A percentile compares a stretch with the other conserved stretches of the same genome.
These are phyloP conservation scores for Mucor irregularis DNA, from an alignment of 371 early-diverging fungal species.

Conservation along the genomic window DNA sequence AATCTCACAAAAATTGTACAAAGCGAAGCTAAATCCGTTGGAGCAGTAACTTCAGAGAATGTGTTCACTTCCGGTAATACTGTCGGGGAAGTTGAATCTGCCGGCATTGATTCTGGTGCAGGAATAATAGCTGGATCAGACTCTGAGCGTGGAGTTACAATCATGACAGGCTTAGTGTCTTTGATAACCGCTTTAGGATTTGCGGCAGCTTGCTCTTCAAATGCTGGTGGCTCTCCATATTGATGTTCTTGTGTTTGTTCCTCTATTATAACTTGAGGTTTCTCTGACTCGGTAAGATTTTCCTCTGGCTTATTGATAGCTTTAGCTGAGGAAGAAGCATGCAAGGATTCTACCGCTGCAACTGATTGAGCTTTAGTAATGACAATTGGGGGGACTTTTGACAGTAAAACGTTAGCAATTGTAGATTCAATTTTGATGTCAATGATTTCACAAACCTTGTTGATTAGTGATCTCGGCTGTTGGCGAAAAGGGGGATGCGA, in stretches of 20 bases:
- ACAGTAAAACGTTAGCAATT: neutral
- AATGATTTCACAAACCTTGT: too few relatives aligned
- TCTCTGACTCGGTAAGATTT: neutral
- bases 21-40: neutral
- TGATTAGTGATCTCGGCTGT: too few relatives aligned
- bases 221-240: neutral
- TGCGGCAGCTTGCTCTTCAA: neutral
- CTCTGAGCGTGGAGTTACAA: neutral
- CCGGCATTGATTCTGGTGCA: neutral
- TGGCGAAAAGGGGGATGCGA: too few relatives aligned
- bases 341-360: neutral
- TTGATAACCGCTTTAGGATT: neutral
- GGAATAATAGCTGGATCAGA: neutral
- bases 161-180: constrained; percentile 1
- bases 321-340: neutral
- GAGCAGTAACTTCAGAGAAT: neutral
- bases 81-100: neutral
- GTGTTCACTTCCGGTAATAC: neutral
- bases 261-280: neutral
- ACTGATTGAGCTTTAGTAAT: constrained; percentile 8
- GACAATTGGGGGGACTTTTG: constrained; percentile 4
- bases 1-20: neutral
- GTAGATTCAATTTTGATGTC: too few relatives aligned
- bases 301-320: neutral
- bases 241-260: neutral